Conservation (phyloP, 257 asterid species). For the Jacaranda copaia region DNA sequence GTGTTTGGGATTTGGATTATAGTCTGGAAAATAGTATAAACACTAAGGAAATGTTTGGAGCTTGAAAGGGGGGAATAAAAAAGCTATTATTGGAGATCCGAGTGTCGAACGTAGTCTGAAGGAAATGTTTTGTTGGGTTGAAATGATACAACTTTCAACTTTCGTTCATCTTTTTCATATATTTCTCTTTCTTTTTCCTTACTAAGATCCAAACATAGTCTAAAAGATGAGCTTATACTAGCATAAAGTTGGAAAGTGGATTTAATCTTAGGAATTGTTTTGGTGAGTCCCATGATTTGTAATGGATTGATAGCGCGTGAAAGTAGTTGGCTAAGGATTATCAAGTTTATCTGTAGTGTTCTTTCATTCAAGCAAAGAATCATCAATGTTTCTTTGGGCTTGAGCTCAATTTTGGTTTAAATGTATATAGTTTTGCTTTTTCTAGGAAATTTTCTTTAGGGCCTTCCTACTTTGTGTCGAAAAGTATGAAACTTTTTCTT, state of each 20-base stretch:
- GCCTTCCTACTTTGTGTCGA: background rate
- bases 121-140: background rate
- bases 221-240: background rate
- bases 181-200: background rate
- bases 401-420: background rate
- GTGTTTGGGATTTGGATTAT: slow-evolving; percentile 4
- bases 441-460: background rate
- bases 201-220: background rate
- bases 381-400: background rate
- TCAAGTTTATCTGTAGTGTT: no score
- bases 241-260: background rate
- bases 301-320: no score
- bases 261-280: background rate
- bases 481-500: background rate
- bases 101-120: background rate
- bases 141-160: background rate
- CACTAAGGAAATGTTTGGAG: background rate
- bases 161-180: background rate
- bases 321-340: no score
- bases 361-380: no score
- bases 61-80: no score
- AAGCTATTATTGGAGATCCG: background rate
- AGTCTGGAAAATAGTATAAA: background rate
- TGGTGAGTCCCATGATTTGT: background rate
- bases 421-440: background rate